Percentiles rank a stretch among this genome's conserved stretches.
Evolutionary conservation across 345 rosid species (phyloP).

Genomic region (Diplotaxis tenuifolia): DNA sequence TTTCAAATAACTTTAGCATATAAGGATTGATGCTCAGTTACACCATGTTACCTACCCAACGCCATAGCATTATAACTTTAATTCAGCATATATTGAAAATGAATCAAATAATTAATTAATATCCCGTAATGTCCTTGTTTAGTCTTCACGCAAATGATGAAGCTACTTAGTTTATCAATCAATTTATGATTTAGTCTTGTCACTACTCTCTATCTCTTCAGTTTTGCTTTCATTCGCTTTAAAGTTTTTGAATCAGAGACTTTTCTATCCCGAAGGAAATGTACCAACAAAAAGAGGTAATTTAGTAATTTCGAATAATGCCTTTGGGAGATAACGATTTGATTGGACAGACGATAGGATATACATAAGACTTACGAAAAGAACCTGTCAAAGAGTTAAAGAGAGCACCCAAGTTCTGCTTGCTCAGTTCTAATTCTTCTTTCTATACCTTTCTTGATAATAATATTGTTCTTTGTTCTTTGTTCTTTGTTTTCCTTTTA

Average conservation of each 20-base stretch:
- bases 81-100: no score
- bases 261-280: neutral
- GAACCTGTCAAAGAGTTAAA: neutral
- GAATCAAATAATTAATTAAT: no score
- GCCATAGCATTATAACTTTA: conserved; percentile 42
- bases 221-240: neutral
- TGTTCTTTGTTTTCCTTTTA: no score
- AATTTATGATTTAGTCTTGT: neutral
- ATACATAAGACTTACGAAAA: conserved; percentile 2
- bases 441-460: neutral
- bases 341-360: neutral
- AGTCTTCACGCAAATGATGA: neutral
- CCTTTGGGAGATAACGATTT: no score
- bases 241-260: neutral
- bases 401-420: conserved; percentile 16
- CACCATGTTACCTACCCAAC: conserved; percentile 56
- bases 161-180: neutral
- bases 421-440: neutral
- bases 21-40: conserved; percentile 36
- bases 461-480: neutral
- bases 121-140: neutral
- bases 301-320: neutral
- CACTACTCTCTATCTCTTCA: neutral
- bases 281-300: neutral
- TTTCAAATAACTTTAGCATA: conserved; percentile 41